Conservation (phyloP, 805 yeast genomes). For the Barnettozyma vustinii region DNA sequence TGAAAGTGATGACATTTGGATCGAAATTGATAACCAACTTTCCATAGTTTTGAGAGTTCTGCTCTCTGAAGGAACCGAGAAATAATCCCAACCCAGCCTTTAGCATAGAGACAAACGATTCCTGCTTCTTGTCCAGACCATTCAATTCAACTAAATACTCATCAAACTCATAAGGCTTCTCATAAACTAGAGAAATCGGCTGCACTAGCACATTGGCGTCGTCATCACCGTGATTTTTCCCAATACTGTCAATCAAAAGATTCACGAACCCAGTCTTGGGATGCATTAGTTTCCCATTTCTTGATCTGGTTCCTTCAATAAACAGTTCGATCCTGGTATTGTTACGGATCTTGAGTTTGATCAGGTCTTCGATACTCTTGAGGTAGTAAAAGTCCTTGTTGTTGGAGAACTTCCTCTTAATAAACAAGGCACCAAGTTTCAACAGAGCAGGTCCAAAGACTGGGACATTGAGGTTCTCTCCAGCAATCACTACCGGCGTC, state of each 20-base stretch:
- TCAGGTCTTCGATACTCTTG: conserved; percentile 10
- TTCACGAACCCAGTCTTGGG: conserved; percentile 21
- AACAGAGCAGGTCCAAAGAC: conserved; percentile 16
- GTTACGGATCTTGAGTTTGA: conserved; percentile 7
- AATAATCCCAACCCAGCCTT: conserved; percentile 12
- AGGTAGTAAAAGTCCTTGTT: conserved; percentile 17
- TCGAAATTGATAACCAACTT: conserved; percentile 19
- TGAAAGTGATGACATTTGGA: conserved; percentile 4
- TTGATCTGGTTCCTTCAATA: conserved; percentile 22
- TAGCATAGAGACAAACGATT: conserved; percentile 16
- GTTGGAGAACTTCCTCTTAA: conserved; percentile 16
- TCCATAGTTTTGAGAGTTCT: conserved; percentile 13
- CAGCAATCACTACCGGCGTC: conserved; percentile 22
- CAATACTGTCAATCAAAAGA: conserved; percentile 12
- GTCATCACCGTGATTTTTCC: background rate
- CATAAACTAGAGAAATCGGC: conserved; percentile 19
- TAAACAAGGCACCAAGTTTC: conserved; percentile 19
- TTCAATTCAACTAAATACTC: conserved; percentile 21
- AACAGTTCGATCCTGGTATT: conserved; percentile 17
- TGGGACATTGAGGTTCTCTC: conserved; percentile 23
- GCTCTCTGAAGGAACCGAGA: background rate
- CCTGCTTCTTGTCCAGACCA: conserved; percentile 22
- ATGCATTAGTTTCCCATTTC: conserved; percentile 22
- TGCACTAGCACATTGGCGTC: conserved; percentile 8
- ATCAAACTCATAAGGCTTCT: conserved; percentile 22